Conservation (phyloP, 768 basidiomycete genomes). For the Leccinum barrowsii region DNA sequence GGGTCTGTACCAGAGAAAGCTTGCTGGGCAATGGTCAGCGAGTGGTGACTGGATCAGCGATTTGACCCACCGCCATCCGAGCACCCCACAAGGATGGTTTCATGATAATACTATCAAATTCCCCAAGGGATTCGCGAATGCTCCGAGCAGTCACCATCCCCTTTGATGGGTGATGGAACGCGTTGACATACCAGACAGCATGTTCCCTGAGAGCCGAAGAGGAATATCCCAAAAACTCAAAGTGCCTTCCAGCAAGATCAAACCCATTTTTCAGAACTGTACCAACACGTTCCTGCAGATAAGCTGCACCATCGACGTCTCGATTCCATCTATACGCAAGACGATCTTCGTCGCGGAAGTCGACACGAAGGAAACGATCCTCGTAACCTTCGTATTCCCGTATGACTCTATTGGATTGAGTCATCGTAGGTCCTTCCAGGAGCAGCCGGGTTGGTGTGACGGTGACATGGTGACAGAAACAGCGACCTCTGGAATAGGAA, state of each 20-base stretch:
- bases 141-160: constrained; percentile 48
- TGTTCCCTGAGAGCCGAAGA: constrained; percentile 74
- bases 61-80: constrained; percentile 48
- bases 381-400: constrained; percentile 58
- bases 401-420: constrained; percentile 79
- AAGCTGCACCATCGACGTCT: constrained; percentile 54
- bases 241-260: constrained; percentile 62
- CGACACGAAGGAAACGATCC: constrained; percentile 75
- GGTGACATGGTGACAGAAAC: constrained; percentile 72
- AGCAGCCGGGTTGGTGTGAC: constrained; percentile 73
- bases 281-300: constrained; percentile 59
- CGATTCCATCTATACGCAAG: constrained; percentile 71
- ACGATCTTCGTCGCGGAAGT: constrained; percentile 81
- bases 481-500: constrained; percentile 37
- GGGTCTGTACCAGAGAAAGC: constrained; percentile 82
- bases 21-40: constrained; percentile 38
- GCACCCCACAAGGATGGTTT: constrained; percentile 43
- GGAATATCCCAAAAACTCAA: constrained; percentile 83
- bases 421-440: constrained; percentile 71
- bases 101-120: constrained; percentile 45
- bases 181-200: constrained; percentile 76
- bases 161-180: constrained; percentile 48
- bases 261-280: constrained; percentile 61
- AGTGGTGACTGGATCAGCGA: background rate
- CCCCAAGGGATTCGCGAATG: constrained; percentile 64